These are phyloP conservation scores for Penicillium sp. DNA, from an alignment of 2,329 filamentous ascomycete genomes.

Conservation along the genomic window DNA sequence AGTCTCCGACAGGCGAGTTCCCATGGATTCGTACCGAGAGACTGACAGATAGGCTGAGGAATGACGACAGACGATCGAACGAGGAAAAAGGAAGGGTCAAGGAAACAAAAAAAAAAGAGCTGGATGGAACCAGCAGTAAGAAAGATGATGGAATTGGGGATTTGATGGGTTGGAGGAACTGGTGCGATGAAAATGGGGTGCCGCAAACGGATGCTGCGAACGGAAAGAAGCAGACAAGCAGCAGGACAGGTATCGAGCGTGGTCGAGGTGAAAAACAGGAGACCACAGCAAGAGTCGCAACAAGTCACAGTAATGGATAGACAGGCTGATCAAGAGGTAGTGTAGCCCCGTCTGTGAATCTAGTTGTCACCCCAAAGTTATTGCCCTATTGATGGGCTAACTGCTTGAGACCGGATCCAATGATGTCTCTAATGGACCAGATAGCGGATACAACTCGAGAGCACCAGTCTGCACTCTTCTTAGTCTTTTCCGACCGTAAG, in stretches of 20 bases:
- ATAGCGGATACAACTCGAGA: not conserved
- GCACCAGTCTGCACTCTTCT: constrained; percentile 1
- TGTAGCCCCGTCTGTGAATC: not conserved
- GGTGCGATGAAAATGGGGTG: constrained; percentile 3
- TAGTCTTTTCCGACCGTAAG: constrained; percentile 7
- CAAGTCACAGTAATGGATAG: not conserved
- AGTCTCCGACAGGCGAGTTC: constrained; percentile 2
- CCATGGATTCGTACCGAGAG: constrained; percentile 1
- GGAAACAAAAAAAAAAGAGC: not conserved
- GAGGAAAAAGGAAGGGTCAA: not conserved
- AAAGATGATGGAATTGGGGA: not conserved
- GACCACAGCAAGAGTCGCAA: not conserved
- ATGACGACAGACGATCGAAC: not conserved
- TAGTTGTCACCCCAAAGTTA: not conserved
- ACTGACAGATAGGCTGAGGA: not conserved
- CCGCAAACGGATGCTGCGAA: constrained; percentile 12
- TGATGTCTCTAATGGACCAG: not conserved
- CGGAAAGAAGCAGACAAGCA: constrained; percentile 3
- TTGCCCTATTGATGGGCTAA: not conserved
- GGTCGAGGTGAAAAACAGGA: not conserved
- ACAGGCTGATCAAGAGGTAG: not conserved
- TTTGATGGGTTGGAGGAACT: too few relatives aligned
- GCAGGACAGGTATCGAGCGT: not conserved
- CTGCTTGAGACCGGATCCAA: not conserved
- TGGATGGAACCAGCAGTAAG: constrained; percentile 1